Evolutionary conservation across 371 early-diverging fungal species (phyloP), one percentile per base, ranked within the genome.

Genomic region (Mortierella sp.): DNA sequence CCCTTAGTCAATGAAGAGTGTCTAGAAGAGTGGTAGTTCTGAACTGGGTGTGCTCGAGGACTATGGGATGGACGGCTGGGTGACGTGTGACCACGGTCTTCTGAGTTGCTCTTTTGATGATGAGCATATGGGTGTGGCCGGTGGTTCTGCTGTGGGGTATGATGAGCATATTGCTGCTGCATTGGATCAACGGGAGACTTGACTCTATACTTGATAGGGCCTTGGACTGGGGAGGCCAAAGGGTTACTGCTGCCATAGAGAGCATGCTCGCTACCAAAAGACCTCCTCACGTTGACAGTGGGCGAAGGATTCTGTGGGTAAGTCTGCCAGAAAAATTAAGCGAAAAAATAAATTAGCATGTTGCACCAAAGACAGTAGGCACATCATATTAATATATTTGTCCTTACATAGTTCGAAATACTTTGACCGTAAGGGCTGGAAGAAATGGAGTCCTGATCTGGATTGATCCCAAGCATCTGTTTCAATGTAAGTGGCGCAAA

Each of bases 401-500:
- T 43, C 40, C 76, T 42, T 77, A 77, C 77, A 47, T 65, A 68
- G 77, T 43, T 49, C 7, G 61, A 17, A 26, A 49, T 12, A 29
- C 29, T 35, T 51, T 60, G 72, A 29, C 31, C 34, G 40, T 51
- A 63, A n/a, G 51, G 17, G 13, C 49, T 9, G 23, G 66, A 43
- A 40, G 45, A 40, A 3, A 35, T 54, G 22, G 61, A 55, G 34
- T 78, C 77, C 4, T 64, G 68, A 32, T 77, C 79, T 2, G 73
- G 57, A 26, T 57, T 49, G 53, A 78, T 40, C 9, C 79, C 79
- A 40, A 78, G 74, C 73, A 78, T 69, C 79, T 78, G 37, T 34
- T 57, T 47, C 23, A n/a, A 42, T 43, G 19, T 13, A 8, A 42
- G 32, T 1, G 56, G 12, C 22, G 10, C 32, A 3, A 4, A 53